Evolutionary conservation across 148 eudicot species (phyloP).

Genomic region (Rhododendron henanense): DNA sequence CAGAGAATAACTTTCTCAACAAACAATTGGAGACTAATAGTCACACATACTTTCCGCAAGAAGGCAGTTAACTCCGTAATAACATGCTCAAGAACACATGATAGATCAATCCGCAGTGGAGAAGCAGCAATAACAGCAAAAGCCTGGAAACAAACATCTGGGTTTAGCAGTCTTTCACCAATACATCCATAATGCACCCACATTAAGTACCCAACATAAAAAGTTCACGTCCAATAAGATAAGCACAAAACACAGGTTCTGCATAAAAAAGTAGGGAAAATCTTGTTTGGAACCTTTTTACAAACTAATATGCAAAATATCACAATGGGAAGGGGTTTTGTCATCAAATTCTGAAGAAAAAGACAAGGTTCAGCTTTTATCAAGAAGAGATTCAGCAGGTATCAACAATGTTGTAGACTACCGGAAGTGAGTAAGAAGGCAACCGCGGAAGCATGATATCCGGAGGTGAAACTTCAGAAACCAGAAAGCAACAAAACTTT

Average conservation of each 20-base stretch:
- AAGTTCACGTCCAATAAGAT: neutral
- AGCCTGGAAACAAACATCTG: constrained; percentile 50
- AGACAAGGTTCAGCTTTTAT: neutral
- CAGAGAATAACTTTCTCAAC: neutral
- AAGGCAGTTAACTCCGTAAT: constrained; percentile 87
- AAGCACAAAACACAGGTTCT: constrained; percentile 1
- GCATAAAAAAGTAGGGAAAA: neutral
- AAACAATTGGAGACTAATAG: neutral
- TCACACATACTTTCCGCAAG: constrained; percentile 65
- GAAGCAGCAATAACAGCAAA: constrained; percentile 94
- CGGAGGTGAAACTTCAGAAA: neutral
- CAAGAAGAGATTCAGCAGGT: neutral
- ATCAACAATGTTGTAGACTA: neutral
- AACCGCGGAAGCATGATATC: neutral
- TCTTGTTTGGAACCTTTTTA: neutral
- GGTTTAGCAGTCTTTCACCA: constrained; percentile 6
- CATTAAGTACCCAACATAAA: neutral
- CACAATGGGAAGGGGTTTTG: neutral
- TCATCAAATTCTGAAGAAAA: neutral
- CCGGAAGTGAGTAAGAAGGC: neutral
- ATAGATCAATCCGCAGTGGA: constrained; percentile 71
- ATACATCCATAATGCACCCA: neutral
- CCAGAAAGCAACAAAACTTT: neutral
- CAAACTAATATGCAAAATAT: neutral
- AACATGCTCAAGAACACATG: constrained; percentile 85